Base-by-base conservation (phyloP, 192 early-diverging fungal genomes). In the Mortierella claussenii region DNA sequence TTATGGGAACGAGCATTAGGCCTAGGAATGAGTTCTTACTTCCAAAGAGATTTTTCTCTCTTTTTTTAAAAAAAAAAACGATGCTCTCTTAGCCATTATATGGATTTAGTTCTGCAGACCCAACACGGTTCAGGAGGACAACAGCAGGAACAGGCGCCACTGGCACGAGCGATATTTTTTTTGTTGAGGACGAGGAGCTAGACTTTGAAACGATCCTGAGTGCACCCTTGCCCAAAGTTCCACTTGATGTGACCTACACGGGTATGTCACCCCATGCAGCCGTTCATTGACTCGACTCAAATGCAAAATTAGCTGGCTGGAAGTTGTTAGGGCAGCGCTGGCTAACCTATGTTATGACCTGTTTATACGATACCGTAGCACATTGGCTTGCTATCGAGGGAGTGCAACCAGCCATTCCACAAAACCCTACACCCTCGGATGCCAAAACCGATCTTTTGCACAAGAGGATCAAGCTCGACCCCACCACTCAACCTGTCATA, bases 341-440 rank as follows among this genome's bases (percentile, higher is more conserved):
- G n/a, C n/a, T n/a, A n/a, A n/a, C n/a, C n/a, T n/a, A n/a, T n/a
- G n/a, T n/a, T n/a, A n/a, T n/a, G n/a, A n/a, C n/a, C n/a, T n/a
- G n/a, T n/a, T n/a, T n/a, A n/a, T n/a, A n/a, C n/a, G n/a, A n/a
- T 32, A 18, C 17, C 23, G 18, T 53, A 82, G 95, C 92, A 11
- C 97, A 98, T 68, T 98, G 96, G 96, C 85, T 99, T n/a, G 97
- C 98, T 2, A 93, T 99, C 60, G 98, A 98, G 61, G 98, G 98
- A n/a, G 96, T 98, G 15, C 98, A 99, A 78, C 98, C 98, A 15
- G 85, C 90, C 12, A 98, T 96, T 65, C 91, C 94, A 18, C 97
- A 99, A 75, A 99, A 99, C 65, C 98, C 98, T 27, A 88, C 89
- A 2, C 90, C 92, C 4, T 81, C 59, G 50, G 85, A 88, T 62